Conservation (phyloP, 805 yeast species). For the Lipomyces anomalus region DNA sequence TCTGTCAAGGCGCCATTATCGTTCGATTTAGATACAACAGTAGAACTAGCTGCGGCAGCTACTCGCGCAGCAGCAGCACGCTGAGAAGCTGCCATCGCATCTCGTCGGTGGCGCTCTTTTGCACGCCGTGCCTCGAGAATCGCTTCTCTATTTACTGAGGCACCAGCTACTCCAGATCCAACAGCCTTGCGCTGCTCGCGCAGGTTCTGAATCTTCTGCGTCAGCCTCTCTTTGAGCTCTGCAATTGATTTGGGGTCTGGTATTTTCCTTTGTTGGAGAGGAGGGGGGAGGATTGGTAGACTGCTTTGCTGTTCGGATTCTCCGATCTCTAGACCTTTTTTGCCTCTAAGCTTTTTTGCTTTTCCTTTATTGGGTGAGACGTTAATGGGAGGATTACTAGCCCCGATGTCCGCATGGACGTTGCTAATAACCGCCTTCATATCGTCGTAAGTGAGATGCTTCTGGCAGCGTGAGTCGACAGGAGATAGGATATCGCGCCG, state of each 20-base stretch:
- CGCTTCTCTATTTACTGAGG: conserved; percentile 79
- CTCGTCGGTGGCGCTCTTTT: conserved; percentile 39
- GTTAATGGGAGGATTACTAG: no score
- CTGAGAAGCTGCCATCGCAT: conserved; percentile 38
- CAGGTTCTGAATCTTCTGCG: conserved; percentile 61
- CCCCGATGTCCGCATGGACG: no score
- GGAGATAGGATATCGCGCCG: no score
- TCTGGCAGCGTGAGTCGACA: no score
- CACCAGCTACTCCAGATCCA: conserved; percentile 73
- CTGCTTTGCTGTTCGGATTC: conserved; percentile 23
- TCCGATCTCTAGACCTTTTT: conserved; percentile 25
- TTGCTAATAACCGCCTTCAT: no score
- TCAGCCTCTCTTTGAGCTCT: conserved; percentile 70
- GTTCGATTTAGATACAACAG: conserved; percentile 21
- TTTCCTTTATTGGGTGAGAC: no score
- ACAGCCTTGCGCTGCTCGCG: conserved; percentile 87
- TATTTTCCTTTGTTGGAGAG: conserved; percentile 4
- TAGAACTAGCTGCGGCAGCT: conserved; percentile 34
- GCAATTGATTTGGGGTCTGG: conserved; percentile 45
- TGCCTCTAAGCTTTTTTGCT: conserved; percentile 32
- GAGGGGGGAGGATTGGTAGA: conserved; percentile 19
- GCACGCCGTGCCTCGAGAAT: conserved; percentile 58
- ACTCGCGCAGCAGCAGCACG: conserved; percentile 35
- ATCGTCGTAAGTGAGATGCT: no score
- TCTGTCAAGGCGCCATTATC: not conserved